These are phyloP conservation scores for Carex arenaria DNA, from an alignment of 202 grass and related monocot species.

Conservation along the genomic window DNA sequence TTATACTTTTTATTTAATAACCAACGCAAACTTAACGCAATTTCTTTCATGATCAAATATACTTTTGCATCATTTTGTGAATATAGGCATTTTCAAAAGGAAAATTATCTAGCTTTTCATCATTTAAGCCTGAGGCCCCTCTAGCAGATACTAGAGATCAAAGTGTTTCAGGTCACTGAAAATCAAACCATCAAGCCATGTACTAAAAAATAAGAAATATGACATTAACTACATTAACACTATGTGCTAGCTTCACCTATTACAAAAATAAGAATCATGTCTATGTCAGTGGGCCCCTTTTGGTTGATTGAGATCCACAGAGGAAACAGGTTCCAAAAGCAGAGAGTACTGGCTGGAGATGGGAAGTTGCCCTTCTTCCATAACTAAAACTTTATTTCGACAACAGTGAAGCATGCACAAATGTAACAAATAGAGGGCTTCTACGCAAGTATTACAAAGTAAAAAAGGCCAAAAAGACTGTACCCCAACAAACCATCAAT, in stretches of 20 bases:
- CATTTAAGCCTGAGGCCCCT: neutral
- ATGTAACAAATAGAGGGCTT: too few species aligned
- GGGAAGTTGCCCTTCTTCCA: neutral
- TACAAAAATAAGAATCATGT: neutral
- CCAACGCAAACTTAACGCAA: neutral
- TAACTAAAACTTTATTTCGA: neutral
- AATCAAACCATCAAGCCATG: too few species aligned
- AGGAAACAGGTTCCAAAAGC: too few species aligned
- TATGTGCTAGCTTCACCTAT: neutral
- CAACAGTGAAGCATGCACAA: too few species aligned
- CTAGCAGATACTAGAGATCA: neutral
- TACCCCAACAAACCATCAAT: too few species aligned
- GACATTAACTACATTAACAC: slow-evolving; percentile 9
- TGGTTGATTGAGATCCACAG: neutral
- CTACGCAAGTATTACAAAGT: too few species aligned
- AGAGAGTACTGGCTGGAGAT: neutral
- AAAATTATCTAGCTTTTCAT: too few species aligned
- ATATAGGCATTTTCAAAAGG: neutral
- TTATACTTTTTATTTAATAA: neutral
- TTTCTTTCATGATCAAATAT: neutral
- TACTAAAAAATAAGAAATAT: too few species aligned
- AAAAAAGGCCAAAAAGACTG: too few species aligned
- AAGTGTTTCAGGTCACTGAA: too few species aligned
- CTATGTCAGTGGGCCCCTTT: neutral
- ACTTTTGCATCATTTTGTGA: neutral